Evolutionary conservation across 169 alveolate species (phyloP), one percentile per base, ranked within the genome.

Genomic region (Condylostoma magnum): DNA sequence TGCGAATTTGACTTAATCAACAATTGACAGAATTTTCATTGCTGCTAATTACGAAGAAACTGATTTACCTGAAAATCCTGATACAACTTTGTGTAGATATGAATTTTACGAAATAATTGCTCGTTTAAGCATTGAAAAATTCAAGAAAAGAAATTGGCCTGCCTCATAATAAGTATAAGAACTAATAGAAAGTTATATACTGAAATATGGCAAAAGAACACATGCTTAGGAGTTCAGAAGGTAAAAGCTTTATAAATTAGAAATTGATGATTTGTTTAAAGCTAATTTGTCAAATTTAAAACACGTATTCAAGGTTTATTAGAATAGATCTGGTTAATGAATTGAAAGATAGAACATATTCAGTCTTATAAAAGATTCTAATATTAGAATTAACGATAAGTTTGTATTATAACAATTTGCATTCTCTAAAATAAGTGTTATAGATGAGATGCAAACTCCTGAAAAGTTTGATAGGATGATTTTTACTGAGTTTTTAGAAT

Each of bases 71-170:
- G 80, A 74, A 30, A 80, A 80, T 28, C 87, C 87, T 8, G 82
- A 73, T 25, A 34, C 67, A 60, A 80, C 65, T 8, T 69, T 80
- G 0, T 80, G 87, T 22, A 56, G 91, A 50, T 75, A 51, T 38
- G 88, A 79, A 34, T 83, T 79, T 58, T 71, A 53, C 41, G 91
- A 83, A 51, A 78, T 83, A 44, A 43, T 83, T 15, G 85, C 78
- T 30, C 52, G 90, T 69, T 22, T 83, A 50, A 86, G 83, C 8
- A 69, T 63, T 15, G 71, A 75, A 25, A 83, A 83, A 68, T 83
- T 37, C 43, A 72, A 77, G 51, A 86, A 83, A 25, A 31, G 33
- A 76, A 33, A 56, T 71, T 82, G 3, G 48, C 63, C 25, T 43
- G 69, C 37, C 54, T 27, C 27, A 27, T 67, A 10, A 58, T 76